Base-by-base conservation (phyloP, 192 early-diverging fungal genomes). In the Umbelopsis isabellina region DNA sequence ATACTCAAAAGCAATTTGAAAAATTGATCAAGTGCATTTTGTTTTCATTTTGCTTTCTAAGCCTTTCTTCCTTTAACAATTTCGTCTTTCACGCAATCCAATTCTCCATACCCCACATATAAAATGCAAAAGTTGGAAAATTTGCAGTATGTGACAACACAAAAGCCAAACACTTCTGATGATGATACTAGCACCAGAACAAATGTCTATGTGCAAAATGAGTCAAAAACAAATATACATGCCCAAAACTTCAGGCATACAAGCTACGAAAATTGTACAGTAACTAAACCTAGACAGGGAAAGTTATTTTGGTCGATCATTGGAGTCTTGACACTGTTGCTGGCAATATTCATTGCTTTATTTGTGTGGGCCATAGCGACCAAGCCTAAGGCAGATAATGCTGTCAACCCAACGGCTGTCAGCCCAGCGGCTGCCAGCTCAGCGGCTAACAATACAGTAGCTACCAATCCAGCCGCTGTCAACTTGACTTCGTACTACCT, bases 91-190 rank as follows among this genome's bases (percentile, higher is more conserved):
- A 41, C 37, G 37, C 5, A 41, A 41, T 41, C 37, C 37, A 10
- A 10, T 41, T 41, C 37, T 41, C 37, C 37, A 41, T 41, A 41
- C 6, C 37, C 37, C 10, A 41, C 1, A 41, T 41, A 41, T 41
- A 41, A 41, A 41, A 41, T 41, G 37, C 37, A 41, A 41, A 41
- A 41, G 6, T 6, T 41, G 37, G 7, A 41, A 10, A 41, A 41
- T 41, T 35, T 35, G 55, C 55, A 61, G 18, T 61, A 61, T 18
- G 2, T 25, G 3, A 25, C 27, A 25, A 61, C 55, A 12, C 55
- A 61, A 16, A 61, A 61, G 8, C 55, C 55, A 15, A 61, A 61
- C 13, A 61, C 55, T 61, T 61, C 55, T 3, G 55, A 61, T 35
- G 55, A 61, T 22, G 55, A 61, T 18, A 61, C 33, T 1, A 22